These are phyloP conservation scores for Aaosphaeria pasadenensis DNA, from an alignment of 2,329 filamentous ascomycete species.

Conservation along the genomic window DNA sequence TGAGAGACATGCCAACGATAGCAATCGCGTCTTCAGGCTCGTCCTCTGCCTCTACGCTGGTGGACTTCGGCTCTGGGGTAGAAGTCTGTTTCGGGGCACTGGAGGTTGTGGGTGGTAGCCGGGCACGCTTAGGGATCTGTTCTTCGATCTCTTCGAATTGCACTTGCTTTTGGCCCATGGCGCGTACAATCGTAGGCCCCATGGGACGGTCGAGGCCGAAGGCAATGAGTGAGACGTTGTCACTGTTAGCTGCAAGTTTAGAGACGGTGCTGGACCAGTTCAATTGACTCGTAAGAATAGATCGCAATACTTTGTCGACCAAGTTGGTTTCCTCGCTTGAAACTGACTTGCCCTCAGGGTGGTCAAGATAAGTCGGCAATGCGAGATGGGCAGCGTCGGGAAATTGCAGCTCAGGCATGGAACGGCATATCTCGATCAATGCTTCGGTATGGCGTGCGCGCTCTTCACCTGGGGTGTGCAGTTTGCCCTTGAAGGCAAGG, in stretches of 20 bases:
- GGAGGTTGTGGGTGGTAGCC: background rate
- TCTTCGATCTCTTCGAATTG: conserved; percentile 1
- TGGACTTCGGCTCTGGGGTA: background rate
- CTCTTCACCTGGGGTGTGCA: conserved; percentile 1
- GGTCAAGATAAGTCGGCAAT: conserved; percentile 20
- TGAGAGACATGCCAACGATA: conserved; percentile 15
- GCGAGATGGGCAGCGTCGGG: conserved; percentile 13
- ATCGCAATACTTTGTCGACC: conserved; percentile 27
- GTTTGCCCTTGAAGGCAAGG: conserved; percentile 1
- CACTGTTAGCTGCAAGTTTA: conserved; percentile 11
- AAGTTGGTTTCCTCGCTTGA: conserved; percentile 16
- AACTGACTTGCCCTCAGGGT: conserved; percentile 10
- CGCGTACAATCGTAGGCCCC: conserved; percentile 29
- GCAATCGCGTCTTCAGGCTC: conserved; percentile 9
- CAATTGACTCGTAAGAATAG: conserved; percentile 33
- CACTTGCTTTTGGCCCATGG: conserved; percentile 12
- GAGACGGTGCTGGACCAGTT: conserved; percentile 32
- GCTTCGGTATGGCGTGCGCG: background rate
- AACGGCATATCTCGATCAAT: conserved; percentile 2
- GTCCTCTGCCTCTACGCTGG: background rate
- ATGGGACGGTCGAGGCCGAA: conserved; percentile 40
- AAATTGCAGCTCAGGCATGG: conserved; percentile 2
- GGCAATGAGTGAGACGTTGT: conserved; percentile 16
- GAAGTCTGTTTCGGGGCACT: background rate
- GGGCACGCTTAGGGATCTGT: background rate